Evolutionary conservation across 352 stramenopile genomes (phyloP), one percentile per base, ranked within the genome.

Genomic region (Phytophthora pinifolia): DNA sequence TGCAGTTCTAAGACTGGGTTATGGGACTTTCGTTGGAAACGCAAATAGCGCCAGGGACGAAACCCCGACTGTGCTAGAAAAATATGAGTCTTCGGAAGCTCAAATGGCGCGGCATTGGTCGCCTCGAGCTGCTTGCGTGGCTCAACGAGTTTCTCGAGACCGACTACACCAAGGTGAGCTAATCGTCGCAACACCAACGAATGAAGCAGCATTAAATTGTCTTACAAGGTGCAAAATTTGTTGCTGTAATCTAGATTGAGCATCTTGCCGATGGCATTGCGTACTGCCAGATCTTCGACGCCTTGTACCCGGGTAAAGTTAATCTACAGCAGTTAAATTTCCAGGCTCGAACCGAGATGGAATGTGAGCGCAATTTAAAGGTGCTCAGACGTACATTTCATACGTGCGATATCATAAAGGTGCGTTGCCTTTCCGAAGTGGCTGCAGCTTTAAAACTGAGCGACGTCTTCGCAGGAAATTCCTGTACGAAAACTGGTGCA

Each of bases 61-160:
- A 25, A 25, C 1, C 20, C 20, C 20, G 20, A 25, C 20, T 25
- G 1, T 25, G 20, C 20, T 25, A 25, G 20, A 25, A 25, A 3
- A 25, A 25, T 4, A 92, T 89, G 82, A 88, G 77, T 48, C 76
- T 92, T n/a, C 75, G 75, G 3, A 81, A 85, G 43, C 72, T 92
- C 25, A 92, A 92, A 46, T 77, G 77, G 44, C 70, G 82, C 32
- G 82, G 82, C 34, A 88, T 92, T 41, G 82, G 82, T 2, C 76
- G 82, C 7, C 65, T 92, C n/a, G 79, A 92, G 61, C 67, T 92
- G 9, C 78, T 92, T 31, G 72, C 67, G 29, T 92, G 82, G 82
- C 55, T 92, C 25, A 92, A 92, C 49, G 79, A 88, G 61, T 86
- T 90, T 15, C 65, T 92, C 4, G 75, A 89, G 71, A 89, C 82